phyloP scores from a whole-genome alignment of 768 basidiomycete species.

The Kwoniella pini region DNA sequence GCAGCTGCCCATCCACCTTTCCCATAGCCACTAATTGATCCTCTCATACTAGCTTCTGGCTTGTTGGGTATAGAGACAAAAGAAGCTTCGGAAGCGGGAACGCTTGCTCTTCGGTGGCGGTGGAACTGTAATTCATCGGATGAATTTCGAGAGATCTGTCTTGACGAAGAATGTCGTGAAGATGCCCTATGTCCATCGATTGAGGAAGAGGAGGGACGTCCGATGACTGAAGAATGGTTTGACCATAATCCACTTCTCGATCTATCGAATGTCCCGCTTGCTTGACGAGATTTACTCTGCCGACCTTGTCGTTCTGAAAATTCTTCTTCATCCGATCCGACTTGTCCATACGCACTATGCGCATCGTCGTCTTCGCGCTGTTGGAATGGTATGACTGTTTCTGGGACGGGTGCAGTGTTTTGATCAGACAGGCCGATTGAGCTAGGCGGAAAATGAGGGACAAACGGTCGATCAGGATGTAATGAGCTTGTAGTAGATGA shows the following conservation, averaged over 20 bases:
- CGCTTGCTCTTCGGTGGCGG: slow-evolving; percentile 18
- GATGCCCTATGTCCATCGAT: slow-evolving; percentile 1
- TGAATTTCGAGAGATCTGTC: slow-evolving; percentile 15
- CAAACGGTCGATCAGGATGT: slow-evolving; percentile 23
- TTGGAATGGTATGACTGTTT: too few species aligned
- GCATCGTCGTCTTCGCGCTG: slow-evolving; percentile 22
- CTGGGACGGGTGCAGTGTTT: neutral
- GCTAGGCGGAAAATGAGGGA: slow-evolving; percentile 4
- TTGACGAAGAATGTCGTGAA: slow-evolving; percentile 17
- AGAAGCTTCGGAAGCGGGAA: slow-evolving; percentile 27
- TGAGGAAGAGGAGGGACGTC: slow-evolving; percentile 1
- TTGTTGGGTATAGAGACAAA: slow-evolving; percentile 27
- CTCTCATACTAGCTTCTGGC: slow-evolving; percentile 29
- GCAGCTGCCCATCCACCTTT: slow-evolving; percentile 52
- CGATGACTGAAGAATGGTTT: neutral
- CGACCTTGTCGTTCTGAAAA: slow-evolving; percentile 14
- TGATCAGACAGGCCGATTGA: neutral
- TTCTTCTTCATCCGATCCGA: slow-evolving; percentile 34
- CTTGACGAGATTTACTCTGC: neutral
- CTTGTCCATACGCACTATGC: slow-evolving; percentile 28
- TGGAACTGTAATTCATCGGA: slow-evolving; percentile 26
- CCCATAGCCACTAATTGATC: slow-evolving; percentile 34
- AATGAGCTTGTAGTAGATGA: slow-evolving; percentile 16
- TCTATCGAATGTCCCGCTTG: neutral
- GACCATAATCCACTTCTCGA: slow-evolving; percentile 1